Base-by-base conservation (phyloP, 768 basidiomycete species). In the Phaeotremella fagi region DNA sequence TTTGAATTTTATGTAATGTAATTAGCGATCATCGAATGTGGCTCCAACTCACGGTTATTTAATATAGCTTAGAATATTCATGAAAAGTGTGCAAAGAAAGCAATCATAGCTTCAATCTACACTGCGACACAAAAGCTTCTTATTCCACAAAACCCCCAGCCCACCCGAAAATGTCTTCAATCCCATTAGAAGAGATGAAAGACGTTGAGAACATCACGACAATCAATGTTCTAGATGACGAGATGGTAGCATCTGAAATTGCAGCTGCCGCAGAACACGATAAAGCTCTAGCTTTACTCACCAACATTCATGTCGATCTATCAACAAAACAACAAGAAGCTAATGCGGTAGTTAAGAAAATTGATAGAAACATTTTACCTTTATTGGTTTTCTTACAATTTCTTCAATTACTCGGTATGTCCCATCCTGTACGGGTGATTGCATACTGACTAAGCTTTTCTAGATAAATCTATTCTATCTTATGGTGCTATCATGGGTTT, bases 311-410 rank as follows among this genome's bases (percentile, higher is more conserved):
- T n/a, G 33, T 35, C n/a, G 33, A 35, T 35, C 45, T 57, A 42
- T 44, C 53, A 26, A 14, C 18, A 15, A 25, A 57, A 16, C 29
- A 42, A 1, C 27, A 38, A 20, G 56, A 54, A 15, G 56, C 56
- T 20, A 20, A 20, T 5, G 52, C 52, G 6, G 56, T 57, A 1
- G 36, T 45, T 23, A 3, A 35, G 1, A 57, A 57, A 35, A 57
- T 57, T 37, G 56, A 57, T 29, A 2, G 20, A 25, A 38, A 31
- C n/a, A 46, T 57, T 41, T n/a, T 57, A 20, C 56, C 56, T 2
- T 24, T 56, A 15, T 26, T 57, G 38, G 29, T 52, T 43, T 9
- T 35, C 33, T n/a, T 35, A n/a, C 33, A 35, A n/a, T 35, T 35
- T 35, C 9, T 35, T 9, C 33, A 35, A n/a, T n/a, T 35, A n/a